phyloP scores from a whole-genome alignment of 2,329 filamentous ascomycete species.

The Hymenoscyphus linearis region DNA sequence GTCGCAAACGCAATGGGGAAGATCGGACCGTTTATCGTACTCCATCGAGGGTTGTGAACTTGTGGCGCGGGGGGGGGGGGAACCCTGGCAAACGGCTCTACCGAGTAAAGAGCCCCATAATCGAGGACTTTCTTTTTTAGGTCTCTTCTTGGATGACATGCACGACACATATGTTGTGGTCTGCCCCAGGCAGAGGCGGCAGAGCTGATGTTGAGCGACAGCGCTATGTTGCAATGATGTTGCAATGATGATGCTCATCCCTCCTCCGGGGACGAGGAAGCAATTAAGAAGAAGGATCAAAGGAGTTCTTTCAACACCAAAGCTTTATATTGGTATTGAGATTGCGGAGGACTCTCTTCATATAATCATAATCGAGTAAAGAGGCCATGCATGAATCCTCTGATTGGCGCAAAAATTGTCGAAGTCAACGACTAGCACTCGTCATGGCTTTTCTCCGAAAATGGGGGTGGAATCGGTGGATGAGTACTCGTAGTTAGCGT shows the following conservation, averaged over 20 bases:
- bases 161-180: constrained; percentile 13
- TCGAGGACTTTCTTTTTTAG: not conserved
- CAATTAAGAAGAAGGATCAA: constrained; percentile 9
- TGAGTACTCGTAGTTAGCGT: too few species aligned
- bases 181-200: not conserved
- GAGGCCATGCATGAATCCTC: not conserved
- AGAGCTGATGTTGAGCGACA: constrained; percentile 2
- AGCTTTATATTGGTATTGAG: not conserved
- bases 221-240: not conserved
- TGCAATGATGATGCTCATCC: constrained; percentile 1
- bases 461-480: not conserved
- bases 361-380: not conserved
- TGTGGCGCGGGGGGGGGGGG: constrained; percentile 18
- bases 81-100: not conserved
- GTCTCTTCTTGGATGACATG: constrained; percentile 5
- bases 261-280: constrained; percentile 11
- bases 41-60: constrained; percentile 7
- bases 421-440: not conserved
- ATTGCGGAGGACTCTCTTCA: not conserved
- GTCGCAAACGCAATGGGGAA: constrained; percentile 13
- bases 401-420: constrained; percentile 10
- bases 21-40: constrained; percentile 24
- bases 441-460: not conserved
- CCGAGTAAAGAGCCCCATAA: not conserved
- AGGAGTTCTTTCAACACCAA: constrained; percentile 4